Evolutionary conservation across 441 rosid species (phyloP).

Genomic region (Corymbia calophylla): DNA sequence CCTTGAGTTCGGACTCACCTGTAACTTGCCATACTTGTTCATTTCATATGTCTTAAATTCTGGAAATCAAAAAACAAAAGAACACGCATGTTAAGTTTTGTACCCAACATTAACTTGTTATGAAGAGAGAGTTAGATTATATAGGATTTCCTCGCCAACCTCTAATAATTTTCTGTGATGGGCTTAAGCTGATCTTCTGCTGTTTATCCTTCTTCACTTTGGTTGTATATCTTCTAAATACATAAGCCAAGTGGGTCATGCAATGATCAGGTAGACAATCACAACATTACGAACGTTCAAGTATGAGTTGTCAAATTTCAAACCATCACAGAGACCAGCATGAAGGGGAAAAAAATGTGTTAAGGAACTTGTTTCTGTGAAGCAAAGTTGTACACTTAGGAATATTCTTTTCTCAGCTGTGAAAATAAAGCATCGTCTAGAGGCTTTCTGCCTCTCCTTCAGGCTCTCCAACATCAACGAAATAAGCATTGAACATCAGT

Average conservation of each 20-base stretch:
- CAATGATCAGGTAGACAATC: background rate
- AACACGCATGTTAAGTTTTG: background rate
- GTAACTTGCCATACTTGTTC: slow-evolving; percentile 29
- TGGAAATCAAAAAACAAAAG: background rate
- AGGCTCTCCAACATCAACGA: background rate
- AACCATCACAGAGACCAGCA: background rate
- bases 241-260: background rate
- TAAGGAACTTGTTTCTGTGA: background rate
- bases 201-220: background rate
- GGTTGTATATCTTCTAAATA: background rate
- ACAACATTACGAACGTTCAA: background rate
- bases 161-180: background rate
- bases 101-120: background rate
- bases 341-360: background rate
- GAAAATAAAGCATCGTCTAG: background rate
- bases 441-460: background rate
- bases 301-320: background rate
- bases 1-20: slow-evolving; percentile 12
- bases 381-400: background rate
- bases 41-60: slow-evolving; percentile 52
- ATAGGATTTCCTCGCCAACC: background rate
- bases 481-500: background rate
- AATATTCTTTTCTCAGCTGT: background rate
- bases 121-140: background rate
- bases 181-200: background rate